Evolutionary conservation across 192 early-diverging fungal genomes (phyloP).

Genomic region (Coemansia sp.): DNA sequence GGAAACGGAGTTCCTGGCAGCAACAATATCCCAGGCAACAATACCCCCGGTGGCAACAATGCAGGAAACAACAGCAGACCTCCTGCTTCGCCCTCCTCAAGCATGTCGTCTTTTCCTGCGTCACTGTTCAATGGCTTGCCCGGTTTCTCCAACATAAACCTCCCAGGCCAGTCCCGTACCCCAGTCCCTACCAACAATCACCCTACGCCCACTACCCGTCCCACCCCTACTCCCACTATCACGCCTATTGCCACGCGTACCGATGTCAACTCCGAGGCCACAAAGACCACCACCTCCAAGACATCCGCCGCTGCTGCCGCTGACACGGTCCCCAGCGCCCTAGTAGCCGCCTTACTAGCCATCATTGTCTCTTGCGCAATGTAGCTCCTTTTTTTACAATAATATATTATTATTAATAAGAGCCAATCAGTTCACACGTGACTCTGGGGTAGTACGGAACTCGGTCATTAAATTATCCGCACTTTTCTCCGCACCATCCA

Average conservation of each 20-base stretch:
- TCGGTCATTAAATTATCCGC: not conserved
- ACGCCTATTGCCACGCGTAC: not conserved
- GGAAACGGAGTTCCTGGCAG: not conserved
- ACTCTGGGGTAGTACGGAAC: not conserved
- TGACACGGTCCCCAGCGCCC: not conserved
- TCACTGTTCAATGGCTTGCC: conserved; percentile 3
- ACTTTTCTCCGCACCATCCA: not conserved
- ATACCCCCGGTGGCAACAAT: not conserved
- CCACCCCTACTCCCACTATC: not conserved
- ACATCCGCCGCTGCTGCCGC: not conserved
- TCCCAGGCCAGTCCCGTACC: conserved; percentile 22
- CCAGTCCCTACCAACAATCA: not conserved
- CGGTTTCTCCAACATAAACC: conserved; percentile 9
- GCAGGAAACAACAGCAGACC: not conserved
- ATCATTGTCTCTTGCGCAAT: not conserved
- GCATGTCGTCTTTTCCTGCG: conserved; percentile 6
- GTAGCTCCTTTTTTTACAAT: not conserved
- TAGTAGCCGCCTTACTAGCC: conserved; percentile 2
- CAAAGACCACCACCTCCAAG: not conserved
- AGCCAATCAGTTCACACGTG: not conserved
- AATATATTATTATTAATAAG: not conserved
- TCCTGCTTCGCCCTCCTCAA: not conserved
- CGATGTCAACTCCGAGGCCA: not conserved
- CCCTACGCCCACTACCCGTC: not conserved
- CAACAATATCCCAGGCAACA: not conserved